Conservation (phyloP, 192 early-diverging fungal species). For the Geranomyces michiganensis region DNA sequence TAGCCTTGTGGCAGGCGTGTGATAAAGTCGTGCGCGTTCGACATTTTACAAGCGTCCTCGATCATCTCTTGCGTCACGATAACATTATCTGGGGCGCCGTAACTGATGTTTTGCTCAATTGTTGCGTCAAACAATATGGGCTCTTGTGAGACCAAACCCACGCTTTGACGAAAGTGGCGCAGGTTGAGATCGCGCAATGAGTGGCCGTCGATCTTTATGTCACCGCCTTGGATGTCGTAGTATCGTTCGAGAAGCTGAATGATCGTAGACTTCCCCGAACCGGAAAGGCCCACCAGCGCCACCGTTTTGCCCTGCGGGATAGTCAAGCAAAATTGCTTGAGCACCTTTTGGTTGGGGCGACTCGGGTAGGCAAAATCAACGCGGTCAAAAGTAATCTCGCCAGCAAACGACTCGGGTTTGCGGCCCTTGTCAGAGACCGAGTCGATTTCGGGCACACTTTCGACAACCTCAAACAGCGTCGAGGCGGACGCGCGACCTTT, state of each 20-base stretch:
- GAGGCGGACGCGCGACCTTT: constrained; percentile 29
- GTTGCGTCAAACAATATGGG: constrained; percentile 86
- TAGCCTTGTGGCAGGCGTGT: constrained; percentile 51
- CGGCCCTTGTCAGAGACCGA: constrained; percentile 58
- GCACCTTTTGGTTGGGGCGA: constrained; percentile 55
- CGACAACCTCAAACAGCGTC: constrained; percentile 36
- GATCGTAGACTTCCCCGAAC: constrained; percentile 82
- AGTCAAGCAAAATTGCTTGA: constrained; percentile 28
- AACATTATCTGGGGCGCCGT: constrained; percentile 15
- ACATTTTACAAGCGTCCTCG: constrained; percentile 49
- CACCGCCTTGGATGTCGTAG: constrained; percentile 81
- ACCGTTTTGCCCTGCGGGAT: constrained; percentile 73
- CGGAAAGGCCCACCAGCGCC: constrained; percentile 84
- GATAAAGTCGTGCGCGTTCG: constrained; percentile 83
- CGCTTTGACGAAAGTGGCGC: constrained; percentile 50
- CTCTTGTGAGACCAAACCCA: constrained; percentile 89
- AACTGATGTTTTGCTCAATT: constrained; percentile 80
- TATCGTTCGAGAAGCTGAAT: constrained; percentile 83
- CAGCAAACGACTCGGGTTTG: constrained; percentile 42
- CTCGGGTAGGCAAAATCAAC: constrained; percentile 55
- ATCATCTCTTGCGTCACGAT: constrained; percentile 13
- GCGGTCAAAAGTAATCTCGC: constrained; percentile 45
- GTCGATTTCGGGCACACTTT: constrained; percentile 54
- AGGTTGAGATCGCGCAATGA: constrained; percentile 73
- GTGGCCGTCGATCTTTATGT: constrained; percentile 75